These are phyloP conservation scores for Citropsis articulata DNA, from an alignment of 345 rosid species.

Conservation along the genomic window DNA sequence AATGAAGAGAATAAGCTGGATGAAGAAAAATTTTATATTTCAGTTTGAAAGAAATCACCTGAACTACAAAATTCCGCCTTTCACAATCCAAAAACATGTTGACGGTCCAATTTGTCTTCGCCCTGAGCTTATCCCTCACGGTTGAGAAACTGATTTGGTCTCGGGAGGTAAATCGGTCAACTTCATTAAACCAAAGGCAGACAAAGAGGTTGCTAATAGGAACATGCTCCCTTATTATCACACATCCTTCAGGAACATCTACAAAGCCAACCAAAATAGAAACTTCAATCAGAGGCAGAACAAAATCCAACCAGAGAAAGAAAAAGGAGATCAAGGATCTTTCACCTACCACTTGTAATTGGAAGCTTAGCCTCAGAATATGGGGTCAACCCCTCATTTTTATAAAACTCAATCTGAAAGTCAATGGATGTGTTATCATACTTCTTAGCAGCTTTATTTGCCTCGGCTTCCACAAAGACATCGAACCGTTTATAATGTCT, in stretches of 20 bases:
- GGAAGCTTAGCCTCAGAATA: constrained; percentile 87
- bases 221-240: constrained; percentile 88
- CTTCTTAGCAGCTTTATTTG: constrained; percentile 98
- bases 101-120: constrained; percentile 76
- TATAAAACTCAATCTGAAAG: constrained; percentile 85
- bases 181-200: constrained; percentile 99
- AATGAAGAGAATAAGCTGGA: background rate
- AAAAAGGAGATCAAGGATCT: constrained; percentile 8
- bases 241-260: constrained; percentile 99
- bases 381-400: constrained; percentile 86
- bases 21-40: background rate
- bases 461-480: constrained; percentile 89
- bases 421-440: constrained; percentile 88
- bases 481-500: constrained; percentile 89
- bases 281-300: background rate
- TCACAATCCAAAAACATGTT: constrained; percentile 96
- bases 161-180: constrained; percentile 92
- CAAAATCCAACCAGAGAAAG: background rate
- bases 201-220: constrained; percentile 89
- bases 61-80: constrained; percentile 93
- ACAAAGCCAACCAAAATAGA: constrained; percentile 29
- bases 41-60: constrained; percentile 47
- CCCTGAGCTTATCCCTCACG: constrained; percentile 80
- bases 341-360: constrained; percentile 73
- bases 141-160: constrained; percentile 97